These are phyloP conservation scores for Penicillium flavigenum DNA, from an alignment of 495 filamentous ascomycete species.

Conservation along the genomic window DNA sequence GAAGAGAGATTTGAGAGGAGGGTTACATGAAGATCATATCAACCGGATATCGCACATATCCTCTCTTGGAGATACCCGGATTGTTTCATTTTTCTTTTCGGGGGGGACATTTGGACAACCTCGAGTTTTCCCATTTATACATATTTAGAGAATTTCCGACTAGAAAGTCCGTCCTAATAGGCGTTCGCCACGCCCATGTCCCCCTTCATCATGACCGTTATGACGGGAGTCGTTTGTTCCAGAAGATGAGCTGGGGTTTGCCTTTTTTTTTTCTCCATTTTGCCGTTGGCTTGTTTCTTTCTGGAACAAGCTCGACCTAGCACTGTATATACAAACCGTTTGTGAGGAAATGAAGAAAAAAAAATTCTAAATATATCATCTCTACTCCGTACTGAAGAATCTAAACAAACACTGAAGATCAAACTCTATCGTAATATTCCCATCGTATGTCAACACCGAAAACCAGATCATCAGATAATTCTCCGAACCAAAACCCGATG, in stretches of 20 bases:
- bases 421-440: not conserved
- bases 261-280: slow-evolving; percentile 8
- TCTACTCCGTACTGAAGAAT: not conserved
- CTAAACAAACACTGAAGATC: not conserved
- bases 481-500: not conserved
- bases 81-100: slow-evolving; percentile 2
- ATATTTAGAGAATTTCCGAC: slow-evolving; percentile 26
- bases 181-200: slow-evolving; percentile 16
- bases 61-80: slow-evolving; percentile 3
- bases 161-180: slow-evolving; percentile 29
- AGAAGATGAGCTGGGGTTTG: slow-evolving; percentile 18
- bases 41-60: slow-evolving; percentile 10
- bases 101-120: slow-evolving; percentile 16
- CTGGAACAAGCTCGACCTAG: not conserved
- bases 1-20: not conserved
- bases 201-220: slow-evolving; percentile 28
- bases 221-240: slow-evolving; percentile 24
- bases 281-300: not conserved
- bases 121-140: slow-evolving; percentile 20
- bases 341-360: slow-evolving; percentile 16
- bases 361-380: slow-evolving; percentile 18
- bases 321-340: slow-evolving; percentile 22
- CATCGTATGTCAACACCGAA: not conserved
- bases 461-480: not conserved
- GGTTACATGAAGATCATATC: slow-evolving; percentile 6